Evolutionary conservation across 2,329 filamentous ascomycete species (phyloP).

Genomic region (Scedosporium apiospermum): DNA sequence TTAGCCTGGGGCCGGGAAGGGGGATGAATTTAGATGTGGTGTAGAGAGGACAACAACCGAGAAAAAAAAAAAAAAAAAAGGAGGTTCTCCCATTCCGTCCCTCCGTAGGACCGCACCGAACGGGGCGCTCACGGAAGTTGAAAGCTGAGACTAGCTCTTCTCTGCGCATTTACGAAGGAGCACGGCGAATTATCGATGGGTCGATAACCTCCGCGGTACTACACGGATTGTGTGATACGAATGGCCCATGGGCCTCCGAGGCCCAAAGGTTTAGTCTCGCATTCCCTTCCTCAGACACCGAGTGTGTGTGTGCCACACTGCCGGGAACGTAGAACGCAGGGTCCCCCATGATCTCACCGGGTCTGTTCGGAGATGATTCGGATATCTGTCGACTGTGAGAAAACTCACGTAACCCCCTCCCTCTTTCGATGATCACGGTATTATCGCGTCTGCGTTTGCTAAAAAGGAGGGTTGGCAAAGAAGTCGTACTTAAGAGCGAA

Average conservation of each 20-base stretch:
- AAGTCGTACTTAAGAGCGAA: not conserved
- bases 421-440: not conserved
- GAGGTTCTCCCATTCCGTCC: not conserved
- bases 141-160: not conserved
- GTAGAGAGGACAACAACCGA: not conserved
- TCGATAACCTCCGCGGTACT: not conserved
- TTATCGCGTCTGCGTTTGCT: no score
- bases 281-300: not conserved
- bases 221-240: no score
- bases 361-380: not conserved
- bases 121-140: not conserved
- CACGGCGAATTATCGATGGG: not conserved
- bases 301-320: not conserved
- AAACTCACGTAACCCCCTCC: not conserved
- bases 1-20: not conserved
- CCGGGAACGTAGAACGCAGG: not conserved
- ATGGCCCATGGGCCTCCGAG: no score
- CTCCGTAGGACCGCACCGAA: not conserved
- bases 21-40: not conserved
- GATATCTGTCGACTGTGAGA: not conserved
- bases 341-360: not conserved
- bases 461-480: not conserved
- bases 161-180: no score
- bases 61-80: not conserved
- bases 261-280: not conserved